phyloP scores from a whole-genome alignment of 2,329 filamentous ascomycete genomes.

The Pezicula rhizophila region DNA sequence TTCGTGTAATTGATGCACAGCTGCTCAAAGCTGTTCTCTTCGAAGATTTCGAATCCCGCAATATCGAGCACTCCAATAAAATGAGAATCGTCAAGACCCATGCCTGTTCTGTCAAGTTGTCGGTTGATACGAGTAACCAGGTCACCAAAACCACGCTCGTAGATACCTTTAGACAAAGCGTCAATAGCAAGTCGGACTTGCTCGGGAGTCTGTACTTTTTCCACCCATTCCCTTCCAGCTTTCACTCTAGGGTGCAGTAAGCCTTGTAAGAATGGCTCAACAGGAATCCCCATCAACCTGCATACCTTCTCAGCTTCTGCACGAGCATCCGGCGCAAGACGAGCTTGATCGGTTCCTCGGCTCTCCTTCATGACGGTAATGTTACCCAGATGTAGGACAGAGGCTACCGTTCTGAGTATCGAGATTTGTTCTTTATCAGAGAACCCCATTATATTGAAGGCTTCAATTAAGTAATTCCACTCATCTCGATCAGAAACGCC shows the following conservation, averaged over 20 bases:
- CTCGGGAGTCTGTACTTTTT: conserved; percentile 95
- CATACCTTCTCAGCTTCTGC: conserved; percentile 74
- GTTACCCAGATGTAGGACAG: conserved; percentile 90
- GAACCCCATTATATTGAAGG: conserved; percentile 92
- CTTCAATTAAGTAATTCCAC: conserved; percentile 85
- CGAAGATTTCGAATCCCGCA: conserved; percentile 97
- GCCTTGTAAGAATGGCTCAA: conserved; percentile 81
- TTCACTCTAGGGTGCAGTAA: conserved; percentile 90
- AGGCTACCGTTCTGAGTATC: conserved; percentile 82
- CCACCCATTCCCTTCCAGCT: conserved; percentile 94
- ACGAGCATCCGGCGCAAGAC: conserved; percentile 69
- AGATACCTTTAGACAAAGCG: conserved; percentile 92
- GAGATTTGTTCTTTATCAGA: conserved; percentile 74
- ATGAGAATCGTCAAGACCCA: conserved; percentile 78
- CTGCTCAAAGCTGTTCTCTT: conserved; percentile 97
- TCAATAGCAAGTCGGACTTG: conserved; percentile 88
- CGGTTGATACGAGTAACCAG: conserved; percentile 87
- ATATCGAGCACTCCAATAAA: conserved; percentile 99
- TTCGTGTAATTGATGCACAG: conserved; percentile 99
- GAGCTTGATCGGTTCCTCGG: conserved; percentile 82
- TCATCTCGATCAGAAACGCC: conserved; percentile 88
- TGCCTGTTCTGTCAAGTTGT: conserved; percentile 80
- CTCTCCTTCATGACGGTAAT: conserved; percentile 87
- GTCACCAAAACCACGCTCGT: conserved; percentile 91
- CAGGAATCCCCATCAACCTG: conserved; percentile 72